A percentile compares a stretch with the other conserved stretches of the same genome.
phyloP scores from a whole-genome alignment of 352 stramenopile genomes.

The Thalassiosira mediterranea region DNA sequence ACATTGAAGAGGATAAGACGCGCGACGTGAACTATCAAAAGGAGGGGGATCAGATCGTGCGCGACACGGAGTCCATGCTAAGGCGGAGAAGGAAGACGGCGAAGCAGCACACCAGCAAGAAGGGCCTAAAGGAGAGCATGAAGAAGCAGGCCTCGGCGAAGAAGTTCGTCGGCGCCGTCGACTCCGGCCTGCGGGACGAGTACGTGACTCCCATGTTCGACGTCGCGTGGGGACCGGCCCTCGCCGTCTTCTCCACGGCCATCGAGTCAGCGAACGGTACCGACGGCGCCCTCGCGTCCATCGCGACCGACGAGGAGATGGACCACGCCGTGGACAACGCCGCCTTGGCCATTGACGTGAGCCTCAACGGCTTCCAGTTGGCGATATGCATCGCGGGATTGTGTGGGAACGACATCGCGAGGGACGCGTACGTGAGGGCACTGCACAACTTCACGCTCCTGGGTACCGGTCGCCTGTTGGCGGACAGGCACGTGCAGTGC shows the following conservation, averaged over 20 bases:
- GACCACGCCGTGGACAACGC: conserved; percentile 79
- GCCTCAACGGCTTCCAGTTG: conserved; percentile 79
- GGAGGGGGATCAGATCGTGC: conserved; percentile 86
- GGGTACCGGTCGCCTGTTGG: conserved; percentile 71
- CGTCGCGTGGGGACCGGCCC: conserved; percentile 94
- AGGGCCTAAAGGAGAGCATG: conserved; percentile 31
- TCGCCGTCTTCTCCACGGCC: conserved; percentile 96
- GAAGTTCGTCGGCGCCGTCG: conserved; percentile 73
- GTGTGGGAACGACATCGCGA: conserved; percentile 84
- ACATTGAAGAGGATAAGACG: conserved; percentile 77
- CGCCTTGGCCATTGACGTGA: conserved; percentile 76
- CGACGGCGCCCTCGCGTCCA: conserved; percentile 65
- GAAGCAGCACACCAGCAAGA: conserved; percentile 20
- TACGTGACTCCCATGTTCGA: conserved; percentile 94
- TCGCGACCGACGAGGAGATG: conserved; percentile 80
- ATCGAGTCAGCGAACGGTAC: conserved; percentile 89
- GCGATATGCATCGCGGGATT: conserved; percentile 76
- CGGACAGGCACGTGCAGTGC: conserved; percentile 90
- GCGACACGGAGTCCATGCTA: conserved; percentile 78
- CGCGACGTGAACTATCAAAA: conserved; percentile 83
- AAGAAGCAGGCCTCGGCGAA: conserved; percentile 34
- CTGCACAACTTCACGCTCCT: conserved; percentile 94
- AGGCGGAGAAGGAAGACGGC: conserved; percentile 60
- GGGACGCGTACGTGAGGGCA: conserved; percentile 93
- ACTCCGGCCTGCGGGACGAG: conserved; percentile 84